These are phyloP conservation scores for Claviceps digitariae DNA, from an alignment of 2,329 filamentous ascomycete genomes.

Conservation along the genomic window DNA sequence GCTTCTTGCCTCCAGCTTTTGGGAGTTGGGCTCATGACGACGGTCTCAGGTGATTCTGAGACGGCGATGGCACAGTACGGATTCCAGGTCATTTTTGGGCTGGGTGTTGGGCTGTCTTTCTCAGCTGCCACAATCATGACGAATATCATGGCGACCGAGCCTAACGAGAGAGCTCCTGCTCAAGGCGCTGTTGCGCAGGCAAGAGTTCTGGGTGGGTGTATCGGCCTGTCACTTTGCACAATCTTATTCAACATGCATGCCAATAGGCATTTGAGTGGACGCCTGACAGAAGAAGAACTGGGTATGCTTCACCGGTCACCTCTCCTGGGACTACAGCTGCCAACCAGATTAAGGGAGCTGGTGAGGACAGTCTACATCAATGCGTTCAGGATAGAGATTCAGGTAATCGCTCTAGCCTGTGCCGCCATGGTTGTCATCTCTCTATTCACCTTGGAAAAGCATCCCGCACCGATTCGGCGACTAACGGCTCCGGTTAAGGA, in stretches of 20 bases:
- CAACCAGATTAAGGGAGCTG: constrained; percentile 17
- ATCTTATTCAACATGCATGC: constrained; percentile 39
- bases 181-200: constrained; percentile 48
- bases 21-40: constrained; percentile 37
- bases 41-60: constrained; percentile 19
- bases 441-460: constrained; percentile 29
- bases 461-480: constrained; percentile 23
- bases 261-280: constrained; percentile 21
- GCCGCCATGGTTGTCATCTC: constrained; percentile 30
- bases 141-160: constrained; percentile 33
- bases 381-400: constrained; percentile 32
- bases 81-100: constrained; percentile 41
- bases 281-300: constrained; percentile 25
- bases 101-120: constrained; percentile 46
- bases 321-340: constrained; percentile 22
- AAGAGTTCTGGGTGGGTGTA: constrained; percentile 44
- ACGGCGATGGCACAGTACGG: constrained; percentile 33
- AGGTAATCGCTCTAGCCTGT: constrained; percentile 31
- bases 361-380: constrained; percentile 29
- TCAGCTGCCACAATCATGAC: constrained; percentile 44
- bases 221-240: constrained; percentile 46
- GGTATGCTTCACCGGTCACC: constrained; percentile 30
- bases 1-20: constrained; percentile 38
- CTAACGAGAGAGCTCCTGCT: constrained; percentile 39
- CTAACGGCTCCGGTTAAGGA: constrained; percentile 18